These are phyloP conservation scores for Croton laevigatus DNA, from an alignment of 441 rosid genomes.

Conservation along the genomic window DNA sequence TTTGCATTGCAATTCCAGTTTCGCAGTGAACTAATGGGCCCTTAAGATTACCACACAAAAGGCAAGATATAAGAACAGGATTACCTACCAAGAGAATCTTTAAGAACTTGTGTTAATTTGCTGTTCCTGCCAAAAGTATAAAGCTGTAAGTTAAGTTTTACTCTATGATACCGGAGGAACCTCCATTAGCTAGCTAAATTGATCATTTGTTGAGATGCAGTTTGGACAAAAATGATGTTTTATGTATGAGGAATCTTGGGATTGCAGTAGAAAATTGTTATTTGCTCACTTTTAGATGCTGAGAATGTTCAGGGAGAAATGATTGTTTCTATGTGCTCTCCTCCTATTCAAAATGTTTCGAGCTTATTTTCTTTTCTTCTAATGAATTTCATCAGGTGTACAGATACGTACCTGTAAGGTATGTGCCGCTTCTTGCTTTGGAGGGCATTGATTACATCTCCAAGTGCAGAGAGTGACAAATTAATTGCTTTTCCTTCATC, in stretches of 20 bases:
- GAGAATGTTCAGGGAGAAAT: neutral
- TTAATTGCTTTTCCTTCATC: slow-evolving; percentile 94
- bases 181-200: neutral
- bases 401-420: slow-evolving; percentile 62
- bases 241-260: neutral
- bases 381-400: neutral
- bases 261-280: neutral
- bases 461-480: slow-evolving; percentile 78
- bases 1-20: neutral
- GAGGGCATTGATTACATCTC: slow-evolving; percentile 75
- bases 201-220: neutral
- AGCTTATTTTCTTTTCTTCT: neutral
- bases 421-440: slow-evolving; percentile 64
- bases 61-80: neutral
- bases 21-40: neutral
- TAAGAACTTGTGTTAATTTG: slow-evolving; percentile 81
- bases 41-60: neutral
- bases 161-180: neutral
- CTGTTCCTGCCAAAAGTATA: slow-evolving; percentile 58
- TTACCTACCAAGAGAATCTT: slow-evolving; percentile 75
- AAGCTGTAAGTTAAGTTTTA: slow-evolving; percentile 16
- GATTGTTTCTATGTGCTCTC: neutral
- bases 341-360: neutral
- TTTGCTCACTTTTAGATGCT: neutral
- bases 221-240: neutral